Base-by-base conservation (phyloP, 2,329 filamentous ascomycete species). In the Lecanicillium sp. region DNA sequence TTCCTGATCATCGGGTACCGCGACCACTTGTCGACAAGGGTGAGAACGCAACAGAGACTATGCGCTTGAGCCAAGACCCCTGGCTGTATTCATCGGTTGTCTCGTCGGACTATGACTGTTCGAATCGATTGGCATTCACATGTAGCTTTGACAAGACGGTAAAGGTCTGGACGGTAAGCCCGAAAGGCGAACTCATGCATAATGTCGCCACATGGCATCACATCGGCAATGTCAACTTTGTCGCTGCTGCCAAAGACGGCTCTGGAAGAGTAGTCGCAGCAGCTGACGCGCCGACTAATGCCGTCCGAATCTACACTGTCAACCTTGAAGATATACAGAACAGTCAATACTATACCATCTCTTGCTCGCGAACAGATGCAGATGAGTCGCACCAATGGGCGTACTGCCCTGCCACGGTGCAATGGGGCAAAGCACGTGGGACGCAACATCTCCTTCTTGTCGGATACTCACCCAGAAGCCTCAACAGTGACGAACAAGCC, bases 61-160 rank as follows among this genome's bases (percentile, higher is more conserved):
- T 80, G 75, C 62, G 69, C 2, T 63, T 67, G 43, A 75, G 68
- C 29, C 75, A 80, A 44, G 73, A 77, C 35, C 73, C 72, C 0
- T 82, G 77, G 76, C 58, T 81, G 0, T 82, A 78, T 47, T 71
- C 74, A 0, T 80, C 78, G 0, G 76, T 82, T 0, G 76, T 79
- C 0, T 73, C 73, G 5, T 78, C 75, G 0, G 73, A 78, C 37
- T 75, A 74, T 45, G 71, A 74, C 41, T 48, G 57, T 2, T 40
- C 46, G 1, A 62, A 62, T 19, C 57, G 64, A 2, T 55, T 70
- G 5, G 69, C 67, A 0, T 81, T 73, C 42, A 81, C 77, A 0
- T 74, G 73, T 0, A 75, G 75, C 45, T 82, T 79, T 45, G 78
- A 82, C 48, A 62, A 64, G 18, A 77, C 71, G 0, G 76, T 80